phyloP scores from a whole-genome alignment of 164 flowering plant genomes.

The Berberis vulgaris region DNA sequence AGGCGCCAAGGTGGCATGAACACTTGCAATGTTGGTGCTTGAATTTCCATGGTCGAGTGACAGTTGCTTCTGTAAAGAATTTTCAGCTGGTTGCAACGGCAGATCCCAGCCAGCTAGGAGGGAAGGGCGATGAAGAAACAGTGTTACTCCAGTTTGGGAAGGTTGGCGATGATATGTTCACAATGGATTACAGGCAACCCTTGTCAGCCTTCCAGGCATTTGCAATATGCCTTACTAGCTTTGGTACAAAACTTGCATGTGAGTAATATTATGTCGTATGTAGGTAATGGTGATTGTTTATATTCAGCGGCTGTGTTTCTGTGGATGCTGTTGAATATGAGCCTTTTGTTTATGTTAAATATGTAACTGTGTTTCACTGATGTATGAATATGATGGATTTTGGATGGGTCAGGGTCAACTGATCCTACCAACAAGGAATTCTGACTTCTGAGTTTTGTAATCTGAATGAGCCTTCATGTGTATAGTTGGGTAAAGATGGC shows the following conservation, averaged over 20 bases:
- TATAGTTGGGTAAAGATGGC: neutral
- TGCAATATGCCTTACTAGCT: conserved; percentile 4
- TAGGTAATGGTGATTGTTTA: neutral
- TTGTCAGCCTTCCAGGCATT: conserved; percentile 7
- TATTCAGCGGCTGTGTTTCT: neutral
- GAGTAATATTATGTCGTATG: neutral
- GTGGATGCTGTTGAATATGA: neutral
- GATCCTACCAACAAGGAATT: neutral
- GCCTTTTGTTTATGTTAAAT: neutral
- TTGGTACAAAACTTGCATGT: conserved; percentile 5
- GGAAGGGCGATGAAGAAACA: neutral
- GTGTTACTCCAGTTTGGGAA: conserved; percentile 4
- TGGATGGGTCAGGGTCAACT: neutral
- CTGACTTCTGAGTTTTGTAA: neutral
- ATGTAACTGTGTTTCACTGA: neutral
- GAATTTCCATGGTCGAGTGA: conserved; percentile 6
- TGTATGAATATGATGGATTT: neutral
- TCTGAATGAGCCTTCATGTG: neutral
- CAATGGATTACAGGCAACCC: conserved; percentile 3
- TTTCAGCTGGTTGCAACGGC: conserved; percentile 1
- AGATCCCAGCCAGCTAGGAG: neutral
- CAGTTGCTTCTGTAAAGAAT: conserved; percentile 3
- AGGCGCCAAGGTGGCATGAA: conserved; percentile 6
- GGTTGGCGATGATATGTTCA: conserved; percentile 1
- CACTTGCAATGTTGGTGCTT: conserved; percentile 5